phyloP scores from a whole-genome alignment of 352 stramenopile genomes.

The Hyaloperonospora brassicae region DNA sequence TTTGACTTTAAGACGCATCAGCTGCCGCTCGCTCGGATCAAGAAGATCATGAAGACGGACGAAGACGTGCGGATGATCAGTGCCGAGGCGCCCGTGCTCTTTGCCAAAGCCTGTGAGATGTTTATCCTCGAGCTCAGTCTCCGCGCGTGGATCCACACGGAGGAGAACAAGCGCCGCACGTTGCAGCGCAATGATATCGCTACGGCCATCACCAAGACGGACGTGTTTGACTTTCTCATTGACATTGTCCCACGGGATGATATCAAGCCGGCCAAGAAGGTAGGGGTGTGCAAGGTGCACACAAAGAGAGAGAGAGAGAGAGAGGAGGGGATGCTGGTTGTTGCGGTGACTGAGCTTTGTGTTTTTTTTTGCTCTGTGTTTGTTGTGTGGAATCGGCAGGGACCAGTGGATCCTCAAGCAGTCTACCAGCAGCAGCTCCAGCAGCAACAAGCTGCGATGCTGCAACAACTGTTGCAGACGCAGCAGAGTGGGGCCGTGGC shows the following conservation, averaged over 20 bases:
- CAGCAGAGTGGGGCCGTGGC: constrained; percentile 59
- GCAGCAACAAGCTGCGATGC: constrained; percentile 82
- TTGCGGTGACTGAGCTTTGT: too few relatives aligned
- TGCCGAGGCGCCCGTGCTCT: constrained; percentile 95
- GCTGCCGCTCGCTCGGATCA: constrained; percentile 44
- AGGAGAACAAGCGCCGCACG: constrained; percentile 88
- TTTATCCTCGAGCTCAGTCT: constrained; percentile 99
- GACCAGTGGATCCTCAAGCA: constrained; percentile 54
- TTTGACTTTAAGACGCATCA: constrained; percentile 99
- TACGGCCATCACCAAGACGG: constrained; percentile 95
- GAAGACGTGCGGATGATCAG: constrained; percentile 98
- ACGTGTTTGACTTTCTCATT: constrained; percentile 99
- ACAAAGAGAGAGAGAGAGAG: background rate
- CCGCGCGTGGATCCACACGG: constrained; percentile 84
- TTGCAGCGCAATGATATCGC: constrained; percentile 98
- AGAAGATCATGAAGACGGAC: constrained; percentile 99
- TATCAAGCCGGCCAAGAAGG: constrained; percentile 84
- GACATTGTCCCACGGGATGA: constrained; percentile 88
- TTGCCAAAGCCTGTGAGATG: constrained; percentile 99
- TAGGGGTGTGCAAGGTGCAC: constrained; percentile 11
- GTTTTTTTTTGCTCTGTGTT: constrained; percentile 1
- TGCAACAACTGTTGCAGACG: constrained; percentile 82
- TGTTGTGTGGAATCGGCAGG: constrained; percentile 21
- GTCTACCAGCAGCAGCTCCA: constrained; percentile 85
- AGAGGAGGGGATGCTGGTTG: constrained; percentile 1